Evolutionary conservation across 257 asterid genomes (phyloP).

Genomic region (Fraxinus cuspidata): DNA sequence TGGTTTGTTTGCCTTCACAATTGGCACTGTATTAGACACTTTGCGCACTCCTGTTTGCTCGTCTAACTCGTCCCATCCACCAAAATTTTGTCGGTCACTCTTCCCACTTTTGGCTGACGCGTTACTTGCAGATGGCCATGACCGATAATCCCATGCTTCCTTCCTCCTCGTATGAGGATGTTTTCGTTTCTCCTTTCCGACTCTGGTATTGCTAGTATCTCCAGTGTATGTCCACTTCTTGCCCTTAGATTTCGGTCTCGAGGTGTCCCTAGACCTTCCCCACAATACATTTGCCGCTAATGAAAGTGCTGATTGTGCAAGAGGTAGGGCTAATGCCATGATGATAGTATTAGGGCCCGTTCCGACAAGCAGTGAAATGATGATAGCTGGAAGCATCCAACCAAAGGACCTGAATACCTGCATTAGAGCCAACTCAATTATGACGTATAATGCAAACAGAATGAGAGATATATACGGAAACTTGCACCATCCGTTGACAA

Average conservation of each 20-base stretch:
- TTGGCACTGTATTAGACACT: conserved; percentile 24
- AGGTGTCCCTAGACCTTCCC: conserved; percentile 44
- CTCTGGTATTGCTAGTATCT: conserved; percentile 30
- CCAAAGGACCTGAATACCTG: conserved; percentile 75
- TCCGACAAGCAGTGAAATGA: conserved; percentile 56
- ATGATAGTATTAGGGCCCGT: conserved; percentile 53
- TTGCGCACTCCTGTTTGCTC: conserved; percentile 34
- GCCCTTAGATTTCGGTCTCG: conserved; percentile 41
- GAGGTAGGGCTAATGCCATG: conserved; percentile 79
- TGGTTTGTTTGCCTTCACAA: conserved; percentile 21
- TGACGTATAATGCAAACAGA: conserved; percentile 9
- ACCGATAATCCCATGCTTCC: conserved; percentile 40
- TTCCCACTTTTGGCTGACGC: conserved; percentile 32
- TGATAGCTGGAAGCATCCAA: conserved; percentile 86
- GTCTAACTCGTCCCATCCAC: conserved; percentile 97
- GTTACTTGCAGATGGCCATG: conserved; percentile 51
- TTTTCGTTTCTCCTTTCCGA: conserved; percentile 38
- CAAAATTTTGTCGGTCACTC: conserved; percentile 38
- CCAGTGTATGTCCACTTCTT: conserved; percentile 45
- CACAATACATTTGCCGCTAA: conserved; percentile 50
- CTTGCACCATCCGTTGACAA: not conserved
- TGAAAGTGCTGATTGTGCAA: conserved; percentile 73
- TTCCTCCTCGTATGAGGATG: conserved; percentile 35
- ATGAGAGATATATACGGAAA: not conserved
- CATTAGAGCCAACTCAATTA: conserved; percentile 22